phyloP scores from a whole-genome alignment of 1,139 yeast genomes.

The Debaryomyces subglobosus region DNA sequence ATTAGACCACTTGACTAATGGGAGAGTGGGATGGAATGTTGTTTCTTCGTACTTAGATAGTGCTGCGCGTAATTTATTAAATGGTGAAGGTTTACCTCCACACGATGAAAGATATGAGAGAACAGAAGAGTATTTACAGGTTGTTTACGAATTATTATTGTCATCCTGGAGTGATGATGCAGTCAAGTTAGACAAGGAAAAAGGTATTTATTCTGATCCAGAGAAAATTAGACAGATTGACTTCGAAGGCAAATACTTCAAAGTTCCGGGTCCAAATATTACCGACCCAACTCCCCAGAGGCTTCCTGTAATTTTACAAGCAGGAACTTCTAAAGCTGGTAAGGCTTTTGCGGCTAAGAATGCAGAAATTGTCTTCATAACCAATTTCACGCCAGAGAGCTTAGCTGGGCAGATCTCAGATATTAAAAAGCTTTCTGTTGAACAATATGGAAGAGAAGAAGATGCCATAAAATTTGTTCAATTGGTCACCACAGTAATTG shows the following conservation, averaged over 20 bases:
- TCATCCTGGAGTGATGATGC: constrained; percentile 54
- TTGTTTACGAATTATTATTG: constrained; percentile 40
- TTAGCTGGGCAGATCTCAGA: constrained; percentile 31
- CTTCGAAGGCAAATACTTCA: constrained; percentile 41
- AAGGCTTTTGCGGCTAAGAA: constrained; percentile 47
- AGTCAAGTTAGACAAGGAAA: constrained; percentile 33
- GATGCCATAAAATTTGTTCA: constrained; percentile 39
- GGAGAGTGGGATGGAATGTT: constrained; percentile 50
- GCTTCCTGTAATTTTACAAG: constrained; percentile 49
- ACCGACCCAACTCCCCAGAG: constrained; percentile 49
- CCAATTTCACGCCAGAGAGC: constrained; percentile 32
- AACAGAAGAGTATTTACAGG: constrained; percentile 47
- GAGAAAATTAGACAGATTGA: constrained; percentile 23
- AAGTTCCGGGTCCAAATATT: constrained; percentile 49
- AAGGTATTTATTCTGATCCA: constrained; percentile 32
- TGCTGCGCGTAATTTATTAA: constrained; percentile 42
- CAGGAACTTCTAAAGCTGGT: constrained; percentile 51
- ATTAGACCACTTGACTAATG: constrained; percentile 44
- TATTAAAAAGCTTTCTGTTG: constrained; percentile 31
- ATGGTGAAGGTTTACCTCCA: constrained; percentile 37
- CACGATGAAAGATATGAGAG: constrained; percentile 44
- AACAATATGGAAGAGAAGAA: constrained; percentile 36
- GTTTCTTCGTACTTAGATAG: constrained; percentile 45
- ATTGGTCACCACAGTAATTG: constrained; percentile 36
- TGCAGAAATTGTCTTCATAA: constrained; percentile 47